Evolutionary conservation across 2,329 filamentous ascomycete genomes (phyloP).

Genomic region (Rutstroemia sp.): DNA sequence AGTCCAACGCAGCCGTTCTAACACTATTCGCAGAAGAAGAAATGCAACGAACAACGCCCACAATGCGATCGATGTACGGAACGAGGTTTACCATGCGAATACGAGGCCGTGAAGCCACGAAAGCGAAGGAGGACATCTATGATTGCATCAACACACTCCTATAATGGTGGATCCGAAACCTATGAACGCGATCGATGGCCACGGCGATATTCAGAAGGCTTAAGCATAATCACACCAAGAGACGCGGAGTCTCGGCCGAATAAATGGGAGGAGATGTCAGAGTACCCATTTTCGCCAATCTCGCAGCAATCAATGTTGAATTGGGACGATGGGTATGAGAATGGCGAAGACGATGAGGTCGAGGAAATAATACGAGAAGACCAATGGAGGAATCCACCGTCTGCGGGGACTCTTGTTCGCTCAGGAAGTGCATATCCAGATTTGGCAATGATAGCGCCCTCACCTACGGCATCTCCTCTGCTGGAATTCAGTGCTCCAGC

Average conservation of each 20-base stretch:
- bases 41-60: conserved; percentile 29
- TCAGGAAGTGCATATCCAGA: conserved; percentile 27
- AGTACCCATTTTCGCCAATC: conserved; percentile 19
- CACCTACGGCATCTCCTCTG: conserved; percentile 21
- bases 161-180: conserved; percentile 14
- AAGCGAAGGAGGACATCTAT: conserved; percentile 15
- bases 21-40: conserved; percentile 26
- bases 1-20: conserved; percentile 3
- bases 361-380: conserved; percentile 22
- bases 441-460: conserved; percentile 26
- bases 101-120: conserved; percentile 28
- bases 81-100: conserved; percentile 25
- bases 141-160: conserved; percentile 17
- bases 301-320: conserved; percentile 15
- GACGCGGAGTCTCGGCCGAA: conserved; percentile 7
- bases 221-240: conserved; percentile 10
- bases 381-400: background rate
- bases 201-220: conserved; percentile 15
- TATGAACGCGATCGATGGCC: conserved; percentile 20
- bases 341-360: conserved; percentile 18
- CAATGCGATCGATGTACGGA: conserved; percentile 28
- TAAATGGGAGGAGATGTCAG: conserved; percentile 20
- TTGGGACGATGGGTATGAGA: conserved; percentile 16
- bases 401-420: conserved; percentile 14
- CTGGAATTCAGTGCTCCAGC: conserved; percentile 45